Evolutionary conservation across 2,329 filamentous ascomycete species (phyloP).

Genomic region (Ophiostoma tasmaniense): DNA sequence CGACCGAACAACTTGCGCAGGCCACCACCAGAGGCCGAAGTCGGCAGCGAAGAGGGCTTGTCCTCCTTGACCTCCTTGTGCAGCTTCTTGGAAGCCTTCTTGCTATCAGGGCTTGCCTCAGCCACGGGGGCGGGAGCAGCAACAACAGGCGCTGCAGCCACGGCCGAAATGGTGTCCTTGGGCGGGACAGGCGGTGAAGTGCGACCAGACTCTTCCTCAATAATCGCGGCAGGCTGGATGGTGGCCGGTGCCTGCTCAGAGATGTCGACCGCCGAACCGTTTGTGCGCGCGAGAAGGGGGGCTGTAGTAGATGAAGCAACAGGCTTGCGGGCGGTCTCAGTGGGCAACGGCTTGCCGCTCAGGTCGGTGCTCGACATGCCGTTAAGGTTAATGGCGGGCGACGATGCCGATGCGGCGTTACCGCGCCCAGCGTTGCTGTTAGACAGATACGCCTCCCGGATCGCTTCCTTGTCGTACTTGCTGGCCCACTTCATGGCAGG

Average conservation of each 20-base stretch:
- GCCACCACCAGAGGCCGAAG: slow-evolving; percentile 31
- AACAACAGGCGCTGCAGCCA: slow-evolving; percentile 31
- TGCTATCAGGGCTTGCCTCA: slow-evolving; percentile 36
- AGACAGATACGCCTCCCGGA: slow-evolving; percentile 77
- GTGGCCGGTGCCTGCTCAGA: slow-evolving; percentile 32
- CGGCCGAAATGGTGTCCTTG: slow-evolving; percentile 26
- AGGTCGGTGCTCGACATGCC: slow-evolving; percentile 11
- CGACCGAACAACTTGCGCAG: slow-evolving; percentile 59
- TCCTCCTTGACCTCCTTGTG: slow-evolving; percentile 40
- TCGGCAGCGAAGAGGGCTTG: slow-evolving; percentile 21
- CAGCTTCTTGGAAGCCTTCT: slow-evolving; percentile 44
- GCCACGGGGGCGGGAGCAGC: slow-evolving; percentile 33
- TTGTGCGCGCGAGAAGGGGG: not conserved
- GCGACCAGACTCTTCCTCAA: slow-evolving; percentile 3
- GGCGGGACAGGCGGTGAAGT: slow-evolving; percentile 31
- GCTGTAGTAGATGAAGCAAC: slow-evolving; percentile 4
- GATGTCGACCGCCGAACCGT: slow-evolving; percentile 16
- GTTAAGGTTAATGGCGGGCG: slow-evolving; percentile 16
- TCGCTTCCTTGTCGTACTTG: slow-evolving; percentile 84
- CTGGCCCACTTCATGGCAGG: slow-evolving; percentile 95
- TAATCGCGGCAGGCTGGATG: slow-evolving; percentile 28
- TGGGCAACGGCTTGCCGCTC: not conserved
- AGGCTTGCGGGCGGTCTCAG: slow-evolving; percentile 9
- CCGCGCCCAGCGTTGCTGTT: slow-evolving; percentile 66
- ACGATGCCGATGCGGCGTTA: slow-evolving; percentile 12